A percentile compares a stretch with the other conserved stretches of the same genome.
These are phyloP conservation scores for Limonium bicolor DNA, from an alignment of 148 eudicot genomes.

Conservation along the genomic window DNA sequence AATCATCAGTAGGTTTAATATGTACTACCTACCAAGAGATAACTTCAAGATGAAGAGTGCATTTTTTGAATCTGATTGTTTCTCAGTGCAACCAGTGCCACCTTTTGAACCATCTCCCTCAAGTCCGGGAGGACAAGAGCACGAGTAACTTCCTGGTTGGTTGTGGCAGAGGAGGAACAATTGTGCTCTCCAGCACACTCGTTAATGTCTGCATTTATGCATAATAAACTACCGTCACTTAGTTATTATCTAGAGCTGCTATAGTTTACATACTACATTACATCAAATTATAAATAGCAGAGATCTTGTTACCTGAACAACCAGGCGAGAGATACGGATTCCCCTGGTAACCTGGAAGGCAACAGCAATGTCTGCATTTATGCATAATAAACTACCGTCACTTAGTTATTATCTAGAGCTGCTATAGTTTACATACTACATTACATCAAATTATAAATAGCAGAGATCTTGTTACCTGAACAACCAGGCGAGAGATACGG, in stretches of 20 bases:
- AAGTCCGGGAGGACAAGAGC: constrained; percentile 19
- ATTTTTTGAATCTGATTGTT: not conserved
- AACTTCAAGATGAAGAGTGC: constrained; percentile 1
- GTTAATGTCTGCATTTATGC: constrained; percentile 27
- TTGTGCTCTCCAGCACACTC: constrained; percentile 15
- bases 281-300: too few relatives aligned
- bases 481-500: constrained; percentile 18
- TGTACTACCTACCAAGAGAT: constrained; percentile 20
- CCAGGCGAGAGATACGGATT: too few relatives aligned
- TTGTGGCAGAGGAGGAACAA: constrained; percentile 15
- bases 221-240: too few relatives aligned
- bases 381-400: too few relatives aligned
- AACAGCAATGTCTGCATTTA: too few relatives aligned
- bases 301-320: not conserved
- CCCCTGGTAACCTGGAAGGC: too few relatives aligned
- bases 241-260: too few relatives aligned
- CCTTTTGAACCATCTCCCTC: constrained; percentile 17
- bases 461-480: constrained; percentile 5
- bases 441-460: not conserved
- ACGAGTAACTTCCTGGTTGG: constrained; percentile 15
- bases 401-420: too few relatives aligned
- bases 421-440: too few relatives aligned
- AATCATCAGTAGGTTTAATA: too few relatives aligned
- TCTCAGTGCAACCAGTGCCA: constrained; percentile 13
- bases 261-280: too few relatives aligned